Evolutionary conservation across 257 asterid species (phyloP).

Genomic region (Cordia subcordata): DNA sequence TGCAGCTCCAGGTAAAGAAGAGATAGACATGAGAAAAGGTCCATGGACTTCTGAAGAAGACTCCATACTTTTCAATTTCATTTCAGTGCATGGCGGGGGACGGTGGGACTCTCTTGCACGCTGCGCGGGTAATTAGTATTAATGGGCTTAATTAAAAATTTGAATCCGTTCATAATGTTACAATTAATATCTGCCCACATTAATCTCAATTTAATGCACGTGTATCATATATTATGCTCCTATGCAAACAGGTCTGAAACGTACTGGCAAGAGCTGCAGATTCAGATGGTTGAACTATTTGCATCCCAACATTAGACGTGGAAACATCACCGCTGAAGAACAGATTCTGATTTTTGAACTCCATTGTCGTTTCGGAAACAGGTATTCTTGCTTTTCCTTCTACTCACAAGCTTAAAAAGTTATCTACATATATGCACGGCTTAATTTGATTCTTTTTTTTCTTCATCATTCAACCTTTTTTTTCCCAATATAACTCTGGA

Average conservation of each 20-base stretch:
- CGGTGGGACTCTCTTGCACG: constrained; percentile 25
- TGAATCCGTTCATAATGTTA: too few species aligned
- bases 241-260: constrained; percentile 18
- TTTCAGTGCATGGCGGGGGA: constrained; percentile 22
- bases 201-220: too few species aligned
- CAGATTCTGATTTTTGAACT: constrained; percentile 20
- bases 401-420: too few species aligned
- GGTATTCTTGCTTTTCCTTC: too few species aligned
- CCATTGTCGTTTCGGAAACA: constrained; percentile 24
- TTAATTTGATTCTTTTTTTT: too few species aligned
- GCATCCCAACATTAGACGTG: constrained; percentile 17
- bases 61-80: constrained; percentile 22
- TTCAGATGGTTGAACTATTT: constrained; percentile 32
- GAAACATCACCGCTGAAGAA: constrained; percentile 25
- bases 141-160: too few species aligned
- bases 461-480: too few species aligned
- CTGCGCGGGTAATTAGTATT: constrained; percentile 15
- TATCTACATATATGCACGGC: too few species aligned
- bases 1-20: background rate
- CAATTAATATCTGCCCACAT: too few species aligned
- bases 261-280: constrained; percentile 30
- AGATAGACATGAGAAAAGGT: constrained; percentile 17
- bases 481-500: too few species aligned
- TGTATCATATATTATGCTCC: too few species aligned
- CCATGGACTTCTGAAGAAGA: constrained; percentile 32